These are phyloP conservation scores for Decorospora gaudefroyi DNA, from an alignment of 2,329 filamentous ascomycete species.

Conservation along the genomic window DNA sequence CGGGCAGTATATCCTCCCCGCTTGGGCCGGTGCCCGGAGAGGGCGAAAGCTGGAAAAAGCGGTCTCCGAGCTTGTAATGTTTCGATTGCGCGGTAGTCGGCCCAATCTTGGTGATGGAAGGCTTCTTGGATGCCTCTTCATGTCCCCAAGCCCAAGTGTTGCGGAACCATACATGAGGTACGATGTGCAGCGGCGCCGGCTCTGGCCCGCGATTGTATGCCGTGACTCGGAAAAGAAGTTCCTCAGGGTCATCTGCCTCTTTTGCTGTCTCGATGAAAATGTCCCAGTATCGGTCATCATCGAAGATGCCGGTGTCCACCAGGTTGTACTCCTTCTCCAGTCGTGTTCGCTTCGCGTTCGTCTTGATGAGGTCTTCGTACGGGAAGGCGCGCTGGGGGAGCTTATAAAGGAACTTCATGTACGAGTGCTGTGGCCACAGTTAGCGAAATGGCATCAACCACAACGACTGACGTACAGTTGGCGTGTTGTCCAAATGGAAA, in stretches of 20 bases:
- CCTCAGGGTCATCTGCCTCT: conserved; percentile 87
- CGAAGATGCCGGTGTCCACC: conserved; percentile 83
- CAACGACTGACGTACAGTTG: conserved; percentile 58
- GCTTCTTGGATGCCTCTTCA: conserved; percentile 75
- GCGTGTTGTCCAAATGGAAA: conserved; percentile 95
- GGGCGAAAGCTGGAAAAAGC: conserved; percentile 83
- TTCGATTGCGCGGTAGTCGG: conserved; percentile 74
- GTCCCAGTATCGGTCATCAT: conserved; percentile 92
- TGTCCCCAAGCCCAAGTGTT: conserved; percentile 97
- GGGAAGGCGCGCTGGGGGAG: conserved; percentile 91
- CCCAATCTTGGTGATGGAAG: conserved; percentile 69
- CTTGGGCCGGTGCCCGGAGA: conserved; percentile 82
- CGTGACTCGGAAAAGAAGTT: conserved; percentile 90
- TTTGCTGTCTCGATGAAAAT: conserved; percentile 97
- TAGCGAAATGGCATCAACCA: conserved; percentile 43
- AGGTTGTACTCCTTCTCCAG: conserved; percentile 89
- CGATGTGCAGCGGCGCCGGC: conserved; percentile 85
- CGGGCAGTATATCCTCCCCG: conserved; percentile 80
- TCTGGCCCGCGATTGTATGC: conserved; percentile 95
- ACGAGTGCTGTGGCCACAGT: conserved; percentile 71
- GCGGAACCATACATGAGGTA: conserved; percentile 94
- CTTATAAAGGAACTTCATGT: conserved; percentile 99
- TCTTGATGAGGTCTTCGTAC: conserved; percentile 82
- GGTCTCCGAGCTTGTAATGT: conserved; percentile 78
- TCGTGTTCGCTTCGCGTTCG: conserved; percentile 77